Percentiles rank a stretch among this genome's conserved stretches.
Evolutionary conservation across 768 basidiomycete species (phyloP).

Genomic region (Termitomyces sp.): DNA sequence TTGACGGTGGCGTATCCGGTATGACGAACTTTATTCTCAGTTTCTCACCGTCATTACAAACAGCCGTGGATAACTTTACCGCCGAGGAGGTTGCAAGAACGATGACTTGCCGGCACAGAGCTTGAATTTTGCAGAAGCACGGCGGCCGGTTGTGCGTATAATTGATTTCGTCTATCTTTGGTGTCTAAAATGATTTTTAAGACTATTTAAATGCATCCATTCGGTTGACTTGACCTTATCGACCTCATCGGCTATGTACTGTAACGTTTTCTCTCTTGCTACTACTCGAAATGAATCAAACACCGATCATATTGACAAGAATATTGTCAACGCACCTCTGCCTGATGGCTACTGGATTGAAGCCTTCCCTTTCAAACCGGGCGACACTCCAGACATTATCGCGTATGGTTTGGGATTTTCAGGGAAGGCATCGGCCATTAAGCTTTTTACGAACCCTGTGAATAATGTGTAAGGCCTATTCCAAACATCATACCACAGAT

Average conservation of each 20-base stretch:
- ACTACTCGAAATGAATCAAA: background rate
- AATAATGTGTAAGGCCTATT: background rate
- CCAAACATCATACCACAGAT: no score
- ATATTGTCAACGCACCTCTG: background rate
- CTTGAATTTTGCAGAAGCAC: background rate
- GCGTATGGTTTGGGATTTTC: background rate
- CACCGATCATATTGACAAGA: background rate
- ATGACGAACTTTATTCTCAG: no score
- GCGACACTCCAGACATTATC: background rate
- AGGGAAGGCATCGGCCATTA: background rate
- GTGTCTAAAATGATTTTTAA: no score
- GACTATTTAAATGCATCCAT: background rate
- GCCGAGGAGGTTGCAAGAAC: background rate
- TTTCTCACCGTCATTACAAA: no score
- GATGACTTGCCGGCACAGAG: no score
- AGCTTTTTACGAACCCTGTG: background rate
- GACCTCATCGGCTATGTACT: background rate
- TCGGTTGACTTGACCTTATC: no score
- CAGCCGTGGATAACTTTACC: no score
- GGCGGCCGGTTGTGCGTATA: background rate
- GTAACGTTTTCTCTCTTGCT: background rate
- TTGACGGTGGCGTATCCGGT: no score
- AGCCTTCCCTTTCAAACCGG: background rate
- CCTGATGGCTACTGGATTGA: background rate
- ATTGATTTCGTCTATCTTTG: background rate